A percentile compares a stretch with the other conserved stretches of the same genome.
phyloP scores from a whole-genome alignment of 371 early-diverging fungal species.

The Ordospora colligata region DNA sequence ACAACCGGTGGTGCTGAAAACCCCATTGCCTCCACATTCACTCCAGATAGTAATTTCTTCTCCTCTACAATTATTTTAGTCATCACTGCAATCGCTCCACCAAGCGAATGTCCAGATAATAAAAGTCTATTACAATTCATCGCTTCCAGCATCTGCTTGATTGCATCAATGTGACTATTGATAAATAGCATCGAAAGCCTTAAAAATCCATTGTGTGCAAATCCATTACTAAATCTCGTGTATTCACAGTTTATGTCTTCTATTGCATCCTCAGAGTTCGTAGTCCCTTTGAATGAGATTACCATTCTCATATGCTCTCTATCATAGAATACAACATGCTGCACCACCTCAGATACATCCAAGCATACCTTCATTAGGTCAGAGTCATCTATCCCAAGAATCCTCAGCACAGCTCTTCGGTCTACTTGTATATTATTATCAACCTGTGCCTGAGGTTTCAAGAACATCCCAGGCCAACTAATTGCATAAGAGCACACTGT shows the following conservation, averaged over 20 bases:
- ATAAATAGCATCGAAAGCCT: slow-evolving; percentile 47
- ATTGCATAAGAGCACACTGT: slow-evolving; percentile 5
- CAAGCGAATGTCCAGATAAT: slow-evolving; percentile 59
- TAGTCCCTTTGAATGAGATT: slow-evolving; percentile 55
- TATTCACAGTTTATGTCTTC: slow-evolving; percentile 49
- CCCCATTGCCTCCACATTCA: slow-evolving; percentile 15
- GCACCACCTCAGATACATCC: slow-evolving; percentile 3
- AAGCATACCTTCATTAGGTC: background rate
- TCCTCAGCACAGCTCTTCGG: slow-evolving; percentile 14
- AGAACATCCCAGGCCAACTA: slow-evolving; percentile 15
- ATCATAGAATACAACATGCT: slow-evolving; percentile 28
- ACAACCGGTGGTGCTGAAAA: slow-evolving; percentile 46
- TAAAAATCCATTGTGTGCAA: slow-evolving; percentile 55
- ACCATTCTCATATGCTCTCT: slow-evolving; percentile 18
- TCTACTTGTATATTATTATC: background rate
- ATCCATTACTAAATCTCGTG: slow-evolving; percentile 45
- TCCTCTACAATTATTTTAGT: slow-evolving; percentile 41
- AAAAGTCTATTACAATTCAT: slow-evolving; percentile 28
- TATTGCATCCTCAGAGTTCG: slow-evolving; percentile 31
- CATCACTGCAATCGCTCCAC: slow-evolving; percentile 53
- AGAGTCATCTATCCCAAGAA: slow-evolving; percentile 10
- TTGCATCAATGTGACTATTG: slow-evolving; percentile 14
- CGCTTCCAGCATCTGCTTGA: slow-evolving; percentile 18
- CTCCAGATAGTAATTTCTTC: background rate
- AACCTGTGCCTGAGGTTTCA: background rate